Evolutionary conservation across 768 basidiomycete species (phyloP).

Genomic region (Tylopilus subfusipes): DNA sequence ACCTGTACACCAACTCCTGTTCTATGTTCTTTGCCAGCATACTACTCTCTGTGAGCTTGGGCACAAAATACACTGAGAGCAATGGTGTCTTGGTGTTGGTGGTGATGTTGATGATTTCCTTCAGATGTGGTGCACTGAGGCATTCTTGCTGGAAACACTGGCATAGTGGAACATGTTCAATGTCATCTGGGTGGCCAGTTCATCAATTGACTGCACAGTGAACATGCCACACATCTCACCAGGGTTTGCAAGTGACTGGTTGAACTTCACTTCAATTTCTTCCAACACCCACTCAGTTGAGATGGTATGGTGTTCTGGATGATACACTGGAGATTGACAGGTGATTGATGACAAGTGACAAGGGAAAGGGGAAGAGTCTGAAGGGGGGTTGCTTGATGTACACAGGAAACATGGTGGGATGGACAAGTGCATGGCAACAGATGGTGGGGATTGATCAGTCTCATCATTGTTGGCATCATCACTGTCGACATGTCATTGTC

Average conservation of each 20-base stretch:
- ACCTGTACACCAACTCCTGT: slow-evolving; percentile 93
- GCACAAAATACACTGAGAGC: slow-evolving; percentile 81
- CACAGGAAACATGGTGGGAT: too few relatives aligned
- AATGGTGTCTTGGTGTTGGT: slow-evolving; percentile 98
- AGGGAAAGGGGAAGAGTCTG: too few relatives aligned
- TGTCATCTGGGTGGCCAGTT: slow-evolving; percentile 99
- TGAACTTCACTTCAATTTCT: slow-evolving; percentile 95
- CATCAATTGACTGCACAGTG: slow-evolving; percentile 97
- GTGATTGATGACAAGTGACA: too few relatives aligned
- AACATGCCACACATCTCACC: slow-evolving; percentile 99
- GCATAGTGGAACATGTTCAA: slow-evolving; percentile 99
- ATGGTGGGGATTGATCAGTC: too few relatives aligned
- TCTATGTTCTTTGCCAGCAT: slow-evolving; percentile 73
- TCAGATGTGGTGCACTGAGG: slow-evolving; percentile 98
- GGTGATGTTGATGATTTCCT: slow-evolving; percentile 99
- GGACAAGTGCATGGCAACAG: too few relatives aligned
- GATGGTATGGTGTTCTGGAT: slow-evolving; percentile 80
- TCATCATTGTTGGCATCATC: too few relatives aligned
- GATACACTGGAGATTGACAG: slow-evolving; percentile 95
- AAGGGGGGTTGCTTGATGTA: too few relatives aligned
- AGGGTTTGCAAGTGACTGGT: slow-evolving; percentile 85
- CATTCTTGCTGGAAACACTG: slow-evolving; percentile 98
- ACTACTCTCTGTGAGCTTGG: slow-evolving; percentile 63
- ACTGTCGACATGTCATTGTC: too few relatives aligned
- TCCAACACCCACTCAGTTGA: slow-evolving; percentile 78